These are phyloP conservation scores for Rutstroemia sp. DNA, from an alignment of 2,329 filamentous ascomycete species.

Conservation along the genomic window DNA sequence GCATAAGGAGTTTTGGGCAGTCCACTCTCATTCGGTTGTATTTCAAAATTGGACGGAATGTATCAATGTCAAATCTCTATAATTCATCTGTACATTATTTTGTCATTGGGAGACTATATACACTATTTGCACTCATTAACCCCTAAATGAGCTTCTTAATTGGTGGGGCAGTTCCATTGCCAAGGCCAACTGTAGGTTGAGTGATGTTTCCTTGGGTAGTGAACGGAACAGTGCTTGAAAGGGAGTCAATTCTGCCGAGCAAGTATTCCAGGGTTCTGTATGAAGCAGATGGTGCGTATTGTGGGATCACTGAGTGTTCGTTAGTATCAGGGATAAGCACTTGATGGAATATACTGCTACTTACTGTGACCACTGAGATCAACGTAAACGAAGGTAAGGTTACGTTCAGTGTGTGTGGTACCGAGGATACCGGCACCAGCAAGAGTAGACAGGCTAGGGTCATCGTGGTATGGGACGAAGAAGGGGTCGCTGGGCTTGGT, in stretches of 20 bases:
- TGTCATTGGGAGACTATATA: not conserved
- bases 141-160: not conserved
- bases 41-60: conserved; percentile 3
- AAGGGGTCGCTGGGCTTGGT: conserved; percentile 32
- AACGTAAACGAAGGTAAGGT: conserved; percentile 46
- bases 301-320: conserved; percentile 36
- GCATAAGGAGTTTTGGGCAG: not conserved
- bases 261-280: conserved; percentile 71
- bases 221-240: conserved; percentile 38
- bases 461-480: conserved; percentile 48
- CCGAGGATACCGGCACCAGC: conserved; percentile 63
- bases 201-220: conserved; percentile 14
- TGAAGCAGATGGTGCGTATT: conserved; percentile 60
- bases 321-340: conserved; percentile 1
- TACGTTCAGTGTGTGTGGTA: conserved; percentile 63
- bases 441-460: conserved; percentile 60
- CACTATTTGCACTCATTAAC: not conserved
- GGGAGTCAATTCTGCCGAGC: conserved; percentile 57
- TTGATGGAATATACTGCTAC: conserved; percentile 26
- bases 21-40: conserved; percentile 10
- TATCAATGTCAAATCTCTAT: not conserved
- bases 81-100: not conserved
- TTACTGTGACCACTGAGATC: conserved; percentile 49
- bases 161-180: not conserved
- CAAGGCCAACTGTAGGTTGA: not conserved